phyloP scores from a whole-genome alignment of 169 alveolate species.

The Eimeria necatrix region DNA sequence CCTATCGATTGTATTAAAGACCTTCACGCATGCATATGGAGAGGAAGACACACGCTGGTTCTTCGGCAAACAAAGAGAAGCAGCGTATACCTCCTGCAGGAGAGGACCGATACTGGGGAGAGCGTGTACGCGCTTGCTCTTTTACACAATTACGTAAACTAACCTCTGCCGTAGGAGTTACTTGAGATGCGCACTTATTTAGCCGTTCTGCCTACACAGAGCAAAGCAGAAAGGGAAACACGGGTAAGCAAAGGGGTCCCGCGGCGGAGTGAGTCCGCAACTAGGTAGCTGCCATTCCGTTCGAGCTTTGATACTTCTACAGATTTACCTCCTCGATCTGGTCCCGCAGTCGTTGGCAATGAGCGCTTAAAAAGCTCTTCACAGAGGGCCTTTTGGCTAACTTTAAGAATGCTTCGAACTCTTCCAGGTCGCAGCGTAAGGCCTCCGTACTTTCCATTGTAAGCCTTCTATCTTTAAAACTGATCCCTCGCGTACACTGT shows the following conservation, averaged over 20 bases:
- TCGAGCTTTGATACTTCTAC: not conserved
- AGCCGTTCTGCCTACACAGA: conserved; percentile 41
- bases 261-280: not conserved
- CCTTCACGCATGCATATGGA: not conserved
- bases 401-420: conserved; percentile 34
- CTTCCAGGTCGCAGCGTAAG: conserved; percentile 63
- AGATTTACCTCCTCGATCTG: conserved; percentile 56
- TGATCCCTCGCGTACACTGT: too few species aligned
- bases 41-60: not conserved
- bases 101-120: not conserved
- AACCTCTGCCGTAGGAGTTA: conserved; percentile 12
- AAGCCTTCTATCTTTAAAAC: not conserved
- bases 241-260: not conserved
- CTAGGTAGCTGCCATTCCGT: not conserved
- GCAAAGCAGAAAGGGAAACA: not conserved
- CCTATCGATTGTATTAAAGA: conserved; percentile 52
- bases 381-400: conserved; percentile 29
- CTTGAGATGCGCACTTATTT: conserved; percentile 42
- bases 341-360: conserved; percentile 37
- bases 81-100: not conserved
- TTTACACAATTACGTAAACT: not conserved
- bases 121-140: not conserved
- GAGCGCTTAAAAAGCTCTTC: conserved; percentile 3
- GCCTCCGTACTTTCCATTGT: conserved; percentile 38
- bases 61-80: not conserved